These are phyloP conservation scores for Cryptosporidium ubiquitum DNA, from an alignment of 169 alveolate genomes.

Conservation along the genomic window DNA sequence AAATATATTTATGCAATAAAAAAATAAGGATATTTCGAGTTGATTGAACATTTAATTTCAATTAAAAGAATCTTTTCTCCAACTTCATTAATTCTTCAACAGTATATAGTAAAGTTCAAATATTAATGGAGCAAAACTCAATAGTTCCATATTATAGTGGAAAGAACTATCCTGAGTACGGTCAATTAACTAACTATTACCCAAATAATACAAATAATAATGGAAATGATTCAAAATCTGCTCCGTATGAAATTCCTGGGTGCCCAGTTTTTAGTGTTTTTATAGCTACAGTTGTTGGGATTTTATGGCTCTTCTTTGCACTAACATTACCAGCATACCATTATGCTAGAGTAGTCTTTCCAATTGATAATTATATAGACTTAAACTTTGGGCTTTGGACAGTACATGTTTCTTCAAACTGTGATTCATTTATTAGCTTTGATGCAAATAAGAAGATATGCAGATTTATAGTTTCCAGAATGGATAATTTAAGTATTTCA, in stretches of 20 bases:
- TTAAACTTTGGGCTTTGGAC: constrained; percentile 70
- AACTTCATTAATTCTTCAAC: neutral
- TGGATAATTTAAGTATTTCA: constrained; percentile 70
- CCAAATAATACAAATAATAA: neutral
- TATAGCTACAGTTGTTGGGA: constrained; percentile 62
- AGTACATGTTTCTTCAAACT: constrained; percentile 58
- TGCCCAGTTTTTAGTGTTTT: constrained; percentile 70
- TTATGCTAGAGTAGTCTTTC: constrained; percentile 72
- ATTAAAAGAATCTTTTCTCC: neutral
- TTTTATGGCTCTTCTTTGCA: constrained; percentile 66
- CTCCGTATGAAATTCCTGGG: constrained; percentile 72
- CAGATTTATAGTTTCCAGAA: constrained; percentile 36
- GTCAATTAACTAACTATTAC: constrained; percentile 20
- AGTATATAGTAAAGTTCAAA: neutral
- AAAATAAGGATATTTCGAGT: neutral
- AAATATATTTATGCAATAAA: neutral
- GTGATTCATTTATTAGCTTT: constrained; percentile 60
- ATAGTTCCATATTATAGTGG: constrained; percentile 60
- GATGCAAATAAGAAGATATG: constrained; percentile 47
- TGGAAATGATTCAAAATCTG: constrained; percentile 18
- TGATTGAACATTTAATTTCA: too few species aligned
- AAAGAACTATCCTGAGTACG: constrained; percentile 53
- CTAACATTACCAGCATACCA: constrained; percentile 71
- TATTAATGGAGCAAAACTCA: constrained; percentile 59
- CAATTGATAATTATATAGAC: constrained; percentile 66